Percentiles rank a stretch among this genome's conserved stretches.
Evolutionary conservation across 495 filamentous ascomycete genomes (phyloP).

Genomic region (Paragyromitra xinjiangensis): DNA sequence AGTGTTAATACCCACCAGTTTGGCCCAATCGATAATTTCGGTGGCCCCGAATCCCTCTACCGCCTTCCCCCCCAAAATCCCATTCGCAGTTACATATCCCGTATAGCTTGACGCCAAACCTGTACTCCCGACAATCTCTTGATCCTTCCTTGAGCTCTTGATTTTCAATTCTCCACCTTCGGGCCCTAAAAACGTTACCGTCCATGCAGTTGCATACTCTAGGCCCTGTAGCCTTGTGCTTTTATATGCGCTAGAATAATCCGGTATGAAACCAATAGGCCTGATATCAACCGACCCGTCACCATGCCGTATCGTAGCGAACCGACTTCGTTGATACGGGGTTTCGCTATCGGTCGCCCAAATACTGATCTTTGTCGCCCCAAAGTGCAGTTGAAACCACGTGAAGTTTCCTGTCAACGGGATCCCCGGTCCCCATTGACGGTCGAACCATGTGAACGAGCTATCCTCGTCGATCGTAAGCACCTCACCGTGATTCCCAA

Average conservation of each 20-base stretch:
- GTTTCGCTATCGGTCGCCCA: constrained; percentile 35
- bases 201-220: constrained; percentile 42
- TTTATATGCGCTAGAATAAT: constrained; percentile 26
- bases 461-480: constrained; percentile 33
- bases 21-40: constrained; percentile 25
- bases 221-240: constrained; percentile 25
- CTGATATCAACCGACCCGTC: constrained; percentile 38
- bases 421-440: constrained; percentile 26
- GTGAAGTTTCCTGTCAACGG: constrained; percentile 37
- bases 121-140: constrained; percentile 34
- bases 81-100: constrained; percentile 37
- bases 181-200: constrained; percentile 37
- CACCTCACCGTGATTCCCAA: constrained; percentile 9
- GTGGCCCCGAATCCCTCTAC: constrained; percentile 24
- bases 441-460: constrained; percentile 45
- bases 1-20: background rate
- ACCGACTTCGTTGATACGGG: constrained; percentile 32
- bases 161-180: constrained; percentile 28
- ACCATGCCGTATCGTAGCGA: constrained; percentile 37
- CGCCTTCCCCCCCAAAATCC: constrained; percentile 4
- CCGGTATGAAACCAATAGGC: constrained; percentile 25
- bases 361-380: constrained; percentile 29
- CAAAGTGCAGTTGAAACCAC: constrained; percentile 45
- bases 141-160: constrained; percentile 18
- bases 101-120: constrained; percentile 36